Evolutionary conservation across 768 basidiomycete genomes (phyloP).

Genomic region (Auriculariales sp.): DNA sequence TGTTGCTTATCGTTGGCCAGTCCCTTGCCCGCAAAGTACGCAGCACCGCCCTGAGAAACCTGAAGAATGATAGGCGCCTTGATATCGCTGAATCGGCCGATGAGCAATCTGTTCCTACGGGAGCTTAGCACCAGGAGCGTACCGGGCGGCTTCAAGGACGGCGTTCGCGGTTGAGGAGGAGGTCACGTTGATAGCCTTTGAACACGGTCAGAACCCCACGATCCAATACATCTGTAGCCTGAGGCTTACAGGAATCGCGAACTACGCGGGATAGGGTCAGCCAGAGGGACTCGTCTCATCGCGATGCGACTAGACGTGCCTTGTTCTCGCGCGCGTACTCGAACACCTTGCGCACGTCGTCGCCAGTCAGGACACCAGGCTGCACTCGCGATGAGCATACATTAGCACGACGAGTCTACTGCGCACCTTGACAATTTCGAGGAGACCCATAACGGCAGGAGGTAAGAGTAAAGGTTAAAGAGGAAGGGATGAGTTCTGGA

Average conservation of each 20-base stretch:
- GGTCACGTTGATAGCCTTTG: constrained; percentile 50
- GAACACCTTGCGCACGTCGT: constrained; percentile 88
- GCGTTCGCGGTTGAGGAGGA: constrained; percentile 93
- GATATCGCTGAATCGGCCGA: constrained; percentile 47
- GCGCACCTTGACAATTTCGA: background rate
- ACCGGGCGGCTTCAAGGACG: constrained; percentile 91
- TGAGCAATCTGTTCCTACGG: background rate
- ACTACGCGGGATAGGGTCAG: constrained; percentile 14
- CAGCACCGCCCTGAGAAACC: constrained; percentile 91
- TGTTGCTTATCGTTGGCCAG: constrained; percentile 90
- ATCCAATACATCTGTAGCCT: too few relatives aligned
- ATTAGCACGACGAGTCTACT: background rate
- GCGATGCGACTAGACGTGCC: constrained; percentile 29
- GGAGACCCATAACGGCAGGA: background rate
- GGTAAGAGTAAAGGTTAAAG: too few relatives aligned
- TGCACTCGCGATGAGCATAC: constrained; percentile 17
- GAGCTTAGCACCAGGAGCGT: constrained; percentile 7
- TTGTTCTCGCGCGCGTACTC: constrained; percentile 83
- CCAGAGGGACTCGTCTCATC: background rate
- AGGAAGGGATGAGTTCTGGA: too few relatives aligned
- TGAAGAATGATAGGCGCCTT: constrained; percentile 97
- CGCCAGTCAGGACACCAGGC: constrained; percentile 92
- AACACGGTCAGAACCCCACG: background rate
- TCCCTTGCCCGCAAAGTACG: constrained; percentile 95
- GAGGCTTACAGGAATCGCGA: constrained; percentile 25